These are phyloP conservation scores for Colletotrichum orbiculare DNA, from an alignment of 2,329 filamentous ascomycete species.

Conservation along the genomic window DNA sequence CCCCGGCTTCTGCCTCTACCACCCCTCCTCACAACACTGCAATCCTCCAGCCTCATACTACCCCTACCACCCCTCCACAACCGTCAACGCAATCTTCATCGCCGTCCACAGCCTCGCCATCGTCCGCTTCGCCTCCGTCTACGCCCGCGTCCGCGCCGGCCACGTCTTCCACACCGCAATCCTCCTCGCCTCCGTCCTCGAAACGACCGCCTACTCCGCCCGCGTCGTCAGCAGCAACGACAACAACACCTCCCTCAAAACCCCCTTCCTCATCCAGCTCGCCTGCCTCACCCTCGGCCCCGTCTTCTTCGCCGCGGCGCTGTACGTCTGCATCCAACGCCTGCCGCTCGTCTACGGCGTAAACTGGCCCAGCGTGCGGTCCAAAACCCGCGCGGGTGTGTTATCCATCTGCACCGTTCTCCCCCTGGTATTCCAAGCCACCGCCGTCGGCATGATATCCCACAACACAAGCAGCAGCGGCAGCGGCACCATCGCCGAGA, in stretches of 20 bases:
- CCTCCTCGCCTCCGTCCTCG: conserved; percentile 62
- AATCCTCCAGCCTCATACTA: conserved; percentile 54
- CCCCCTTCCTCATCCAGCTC: conserved; percentile 66
- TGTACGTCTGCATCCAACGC: conserved; percentile 70
- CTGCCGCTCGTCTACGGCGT: conserved; percentile 61
- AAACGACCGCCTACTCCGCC: conserved; percentile 69
- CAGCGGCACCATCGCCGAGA: no score
- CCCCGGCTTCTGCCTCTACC: conserved; percentile 42
- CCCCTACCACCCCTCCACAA: conserved; percentile 51
- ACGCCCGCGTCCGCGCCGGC: conserved; percentile 57
- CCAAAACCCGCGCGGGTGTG: conserved; percentile 53
- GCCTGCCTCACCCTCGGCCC: conserved; percentile 73
- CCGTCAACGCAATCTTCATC: conserved; percentile 65
- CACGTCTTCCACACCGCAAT: conserved; percentile 65
- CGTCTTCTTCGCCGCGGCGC: conserved; percentile 71
- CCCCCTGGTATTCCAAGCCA: conserved; percentile 69
- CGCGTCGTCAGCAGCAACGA: conserved; percentile 66
- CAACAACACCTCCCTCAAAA: conserved; percentile 62
- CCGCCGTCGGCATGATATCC: conserved; percentile 59
- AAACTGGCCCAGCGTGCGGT: conserved; percentile 60
- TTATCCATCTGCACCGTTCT: conserved; percentile 47
- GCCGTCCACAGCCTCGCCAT: conserved; percentile 59
- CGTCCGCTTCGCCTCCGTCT: conserved; percentile 53
- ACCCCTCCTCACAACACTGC: conserved; percentile 45
- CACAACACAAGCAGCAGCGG: no score